phyloP scores from a whole-genome alignment of 139 green algal species.

The Edaphochlamys debaryana region DNA sequence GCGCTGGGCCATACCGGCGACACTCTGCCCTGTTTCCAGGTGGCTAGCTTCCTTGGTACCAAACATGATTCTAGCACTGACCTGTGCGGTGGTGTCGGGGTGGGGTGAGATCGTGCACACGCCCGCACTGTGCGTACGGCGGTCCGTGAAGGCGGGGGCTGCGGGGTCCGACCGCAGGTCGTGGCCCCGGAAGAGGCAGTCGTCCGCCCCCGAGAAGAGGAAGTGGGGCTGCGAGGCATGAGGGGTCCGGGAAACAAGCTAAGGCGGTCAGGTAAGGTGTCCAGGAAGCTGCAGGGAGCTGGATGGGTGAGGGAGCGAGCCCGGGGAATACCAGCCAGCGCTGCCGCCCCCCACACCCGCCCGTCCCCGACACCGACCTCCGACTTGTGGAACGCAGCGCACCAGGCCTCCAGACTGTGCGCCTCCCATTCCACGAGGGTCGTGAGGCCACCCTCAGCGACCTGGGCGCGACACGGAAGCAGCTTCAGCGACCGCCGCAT shows the following conservation, averaged over 20 bases:
- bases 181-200: constrained; percentile 72
- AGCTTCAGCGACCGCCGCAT: not conserved
- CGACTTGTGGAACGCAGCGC: constrained; percentile 47
- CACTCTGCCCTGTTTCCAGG: too few relatives aligned
- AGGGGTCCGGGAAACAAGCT: not conserved
- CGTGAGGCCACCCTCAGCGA: constrained; percentile 9
- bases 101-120: constrained; percentile 85
- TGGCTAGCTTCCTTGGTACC: too few relatives aligned
- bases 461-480: not conserved
- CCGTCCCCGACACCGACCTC: constrained; percentile 14
- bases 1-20: too few relatives aligned
- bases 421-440: constrained; percentile 57
- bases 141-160: constrained; percentile 54
- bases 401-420: constrained; percentile 77
- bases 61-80: too few relatives aligned
- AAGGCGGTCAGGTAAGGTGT: not conserved
- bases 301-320: not conserved
- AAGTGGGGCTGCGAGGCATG: constrained; percentile 41
- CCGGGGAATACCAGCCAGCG: not conserved
- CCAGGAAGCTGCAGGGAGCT: not conserved
- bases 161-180: constrained; percentile 50
- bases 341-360: not conserved
- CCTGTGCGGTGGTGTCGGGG: too few relatives aligned
- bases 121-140: constrained; percentile 76
- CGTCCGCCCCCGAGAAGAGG: constrained; percentile 77